Percentiles rank a stretch among this genome's conserved stretches.
phyloP scores from a whole-genome alignment of 441 rosid species.

The Euphorbia schlechtendalii region DNA sequence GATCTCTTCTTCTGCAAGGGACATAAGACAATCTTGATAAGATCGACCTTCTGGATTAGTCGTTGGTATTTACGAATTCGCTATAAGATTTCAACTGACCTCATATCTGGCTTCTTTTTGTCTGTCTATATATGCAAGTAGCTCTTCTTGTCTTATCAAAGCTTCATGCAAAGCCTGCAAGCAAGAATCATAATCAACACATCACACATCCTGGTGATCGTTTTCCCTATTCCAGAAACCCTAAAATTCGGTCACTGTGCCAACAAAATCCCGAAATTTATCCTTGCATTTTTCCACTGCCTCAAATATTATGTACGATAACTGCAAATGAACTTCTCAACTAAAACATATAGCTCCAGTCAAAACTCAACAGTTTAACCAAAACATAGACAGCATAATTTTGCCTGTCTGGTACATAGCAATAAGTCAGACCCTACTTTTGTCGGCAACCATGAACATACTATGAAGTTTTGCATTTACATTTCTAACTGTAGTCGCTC shows the following conservation, averaged over 20 bases:
- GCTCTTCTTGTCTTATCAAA: slow-evolving; percentile 89
- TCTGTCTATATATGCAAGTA: slow-evolving; percentile 73
- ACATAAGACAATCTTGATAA: slow-evolving; percentile 2
- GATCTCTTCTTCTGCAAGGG: slow-evolving; percentile 46
- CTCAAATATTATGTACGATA: too few species aligned
- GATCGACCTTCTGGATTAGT: background rate
- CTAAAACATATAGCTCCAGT: too few species aligned
- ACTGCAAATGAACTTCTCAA: too few species aligned
- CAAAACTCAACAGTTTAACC: too few species aligned
- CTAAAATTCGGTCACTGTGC: too few species aligned
- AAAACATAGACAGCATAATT: too few species aligned
- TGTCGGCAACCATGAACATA: too few species aligned
- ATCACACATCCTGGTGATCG: background rate
- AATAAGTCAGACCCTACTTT: too few species aligned
- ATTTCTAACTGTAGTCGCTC: too few species aligned
- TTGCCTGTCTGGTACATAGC: too few species aligned
- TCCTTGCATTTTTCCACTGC: too few species aligned
- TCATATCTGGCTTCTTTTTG: slow-evolving; percentile 49
- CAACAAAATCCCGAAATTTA: too few species aligned
- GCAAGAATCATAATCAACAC: background rate
- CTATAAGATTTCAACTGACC: slow-evolving; percentile 29
- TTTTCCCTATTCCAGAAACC: background rate
- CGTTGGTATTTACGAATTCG: background rate
- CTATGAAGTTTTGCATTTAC: background rate
- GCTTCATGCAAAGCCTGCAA: slow-evolving; percentile 81